phyloP scores from a whole-genome alignment of 148 eudicot genomes.

The Rhododendron ovatum region DNA sequence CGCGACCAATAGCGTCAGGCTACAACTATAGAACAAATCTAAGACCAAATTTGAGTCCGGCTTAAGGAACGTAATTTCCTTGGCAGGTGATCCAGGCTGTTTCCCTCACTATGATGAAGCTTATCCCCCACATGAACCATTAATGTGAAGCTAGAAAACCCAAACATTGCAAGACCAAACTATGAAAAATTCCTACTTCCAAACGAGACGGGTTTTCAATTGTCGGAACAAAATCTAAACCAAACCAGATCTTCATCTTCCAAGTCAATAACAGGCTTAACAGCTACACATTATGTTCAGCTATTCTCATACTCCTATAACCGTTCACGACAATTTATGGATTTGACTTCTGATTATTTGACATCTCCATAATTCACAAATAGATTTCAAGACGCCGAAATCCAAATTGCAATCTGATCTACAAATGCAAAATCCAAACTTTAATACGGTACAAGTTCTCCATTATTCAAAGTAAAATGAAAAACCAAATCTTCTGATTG shows the following conservation, averaged over 20 bases:
- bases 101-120: too few relatives aligned
- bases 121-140: too few relatives aligned
- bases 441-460: neutral
- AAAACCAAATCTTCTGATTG: neutral
- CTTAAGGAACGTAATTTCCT: too few relatives aligned
- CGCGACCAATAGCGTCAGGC: too few relatives aligned
- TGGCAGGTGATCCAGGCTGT: too few relatives aligned
- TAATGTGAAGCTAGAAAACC: too few relatives aligned
- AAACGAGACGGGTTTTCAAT: too few relatives aligned
- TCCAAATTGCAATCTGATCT: conserved; percentile 4
- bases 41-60: too few relatives aligned
- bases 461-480: neutral
- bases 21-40: too few relatives aligned
- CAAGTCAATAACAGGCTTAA: neutral
- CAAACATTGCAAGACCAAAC: too few relatives aligned
- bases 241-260: neutral
- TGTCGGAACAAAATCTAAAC: neutral
- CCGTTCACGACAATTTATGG: neutral
- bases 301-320: neutral
- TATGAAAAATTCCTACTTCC: too few relatives aligned
- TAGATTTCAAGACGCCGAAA: neutral
- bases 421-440: neutral
- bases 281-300: neutral
- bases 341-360: neutral
- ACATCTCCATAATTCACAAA: neutral